Evolutionary conservation across 495 filamentous ascomycete genomes (phyloP), one percentile per base, ranked within the genome.

Genomic region (Penicillium manginii): DNA sequence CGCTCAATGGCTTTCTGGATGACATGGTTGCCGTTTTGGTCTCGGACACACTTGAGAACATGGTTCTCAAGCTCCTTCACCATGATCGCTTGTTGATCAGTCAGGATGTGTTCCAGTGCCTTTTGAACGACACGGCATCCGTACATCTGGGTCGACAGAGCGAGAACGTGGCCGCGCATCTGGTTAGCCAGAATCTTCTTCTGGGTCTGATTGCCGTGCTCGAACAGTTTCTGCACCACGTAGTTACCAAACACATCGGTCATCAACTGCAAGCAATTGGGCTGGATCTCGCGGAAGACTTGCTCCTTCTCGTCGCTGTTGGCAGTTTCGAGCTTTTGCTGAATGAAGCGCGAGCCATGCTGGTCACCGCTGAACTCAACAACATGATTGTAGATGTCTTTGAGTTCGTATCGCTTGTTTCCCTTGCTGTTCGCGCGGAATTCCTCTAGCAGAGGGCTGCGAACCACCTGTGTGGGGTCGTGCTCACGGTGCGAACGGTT

Each of bases 241-340:
- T 98, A 98, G 73, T 98, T 98, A 17, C 94, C 94, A 68, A 97
- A 98, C 14, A 97, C 88, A 68, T 98, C 96, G 11, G 88, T 93
- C 92, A 96, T 97, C 42, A 98, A 77, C 68, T 93, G 92, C 37
- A 96, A 64, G 9, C 87, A 84, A 64, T 98, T 93, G 0, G 87
- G 83, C 61, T 86, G 81, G 37, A 98, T 90, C 68, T 98, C 96
- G 0, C 80, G 79, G 77, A 97, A 98, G 2, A 98, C 87, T 47
- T 88, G 87, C n/a, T 96, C 91, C 69, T 97, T 97, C 68, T 98
- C 94, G 55, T 98, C 94, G 60, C 92, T 96, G 67, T 97, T 97
- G 46, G 96, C 96, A 2, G 88, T 90, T 77, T 96, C 90, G 22
- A 98, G 83, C 69, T 97, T 98, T 59, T 91, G 86, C 72, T 98